phyloP scores from a whole-genome alignment of 495 filamentous ascomycete genomes.

The Eremomyces bilateralis region DNA sequence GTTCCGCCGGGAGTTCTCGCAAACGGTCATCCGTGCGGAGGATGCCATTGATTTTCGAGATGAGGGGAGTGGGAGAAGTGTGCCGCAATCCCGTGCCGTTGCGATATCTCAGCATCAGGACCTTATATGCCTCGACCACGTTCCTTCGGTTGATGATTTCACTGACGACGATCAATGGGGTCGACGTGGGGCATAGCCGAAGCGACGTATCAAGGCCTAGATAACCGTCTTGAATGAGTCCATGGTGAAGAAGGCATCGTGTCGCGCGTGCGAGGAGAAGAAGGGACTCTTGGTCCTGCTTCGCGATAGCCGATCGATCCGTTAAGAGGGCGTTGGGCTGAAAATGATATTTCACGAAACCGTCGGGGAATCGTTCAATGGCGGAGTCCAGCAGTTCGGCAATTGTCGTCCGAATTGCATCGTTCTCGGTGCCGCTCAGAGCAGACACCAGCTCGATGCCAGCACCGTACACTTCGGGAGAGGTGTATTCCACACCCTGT shows the following conservation, averaged over 20 bases:
- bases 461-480: constrained; percentile 23
- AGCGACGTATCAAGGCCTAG: constrained; percentile 25
- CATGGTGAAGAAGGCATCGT: constrained; percentile 19
- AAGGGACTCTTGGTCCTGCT: constrained; percentile 18
- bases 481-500: constrained; percentile 17
- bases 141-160: no score
- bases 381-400: constrained; percentile 22
- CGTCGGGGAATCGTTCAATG: constrained; percentile 20
- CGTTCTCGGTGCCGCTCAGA: no score
- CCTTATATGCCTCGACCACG: no score
- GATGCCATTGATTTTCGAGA: no score
- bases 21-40: no score
- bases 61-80: no score
- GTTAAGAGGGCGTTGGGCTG: constrained; percentile 18
- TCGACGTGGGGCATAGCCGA: constrained; percentile 24
- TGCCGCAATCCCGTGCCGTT: no score
- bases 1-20: no score
- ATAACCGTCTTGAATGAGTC: constrained; percentile 25
- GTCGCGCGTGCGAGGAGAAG: constrained; percentile 28
- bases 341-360: constrained; percentile 22
- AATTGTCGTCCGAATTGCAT: constrained; percentile 20
- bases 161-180: no score
- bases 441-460: constrained; percentile 27
- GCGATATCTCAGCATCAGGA: no score
- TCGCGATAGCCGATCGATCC: constrained; percentile 14